A percentile compares a stretch with the other conserved stretches of the same genome.
phyloP scores from a whole-genome alignment of 2,329 filamentous ascomycete genomes.

The Aspergillus quadrilineatus region DNA sequence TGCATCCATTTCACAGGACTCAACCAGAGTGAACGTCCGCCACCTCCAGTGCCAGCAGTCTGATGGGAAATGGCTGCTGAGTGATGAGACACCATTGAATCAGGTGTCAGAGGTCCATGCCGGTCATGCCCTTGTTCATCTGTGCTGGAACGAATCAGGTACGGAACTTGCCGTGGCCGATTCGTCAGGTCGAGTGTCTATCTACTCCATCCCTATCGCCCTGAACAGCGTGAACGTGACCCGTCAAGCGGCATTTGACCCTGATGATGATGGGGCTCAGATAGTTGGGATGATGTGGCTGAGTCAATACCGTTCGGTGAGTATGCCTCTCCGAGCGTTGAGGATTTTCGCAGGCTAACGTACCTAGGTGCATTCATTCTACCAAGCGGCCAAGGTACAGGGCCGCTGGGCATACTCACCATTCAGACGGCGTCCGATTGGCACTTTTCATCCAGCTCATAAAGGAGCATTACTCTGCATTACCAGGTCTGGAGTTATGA shows the following conservation, averaged over 20 bases:
- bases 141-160: constrained; percentile 76
- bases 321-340: constrained; percentile 7
- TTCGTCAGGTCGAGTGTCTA: constrained; percentile 70
- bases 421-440: constrained; percentile 63
- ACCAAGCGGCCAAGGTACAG: constrained; percentile 63
- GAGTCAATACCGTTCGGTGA: constrained; percentile 53
- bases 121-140: constrained; percentile 69
- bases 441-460: constrained; percentile 65
- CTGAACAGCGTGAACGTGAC: constrained; percentile 69
- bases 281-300: constrained; percentile 89
- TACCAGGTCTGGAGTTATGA: constrained; percentile 70
- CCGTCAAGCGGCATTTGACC: constrained; percentile 65
- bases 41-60: constrained; percentile 68
- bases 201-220: constrained; percentile 69
- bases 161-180: constrained; percentile 84
- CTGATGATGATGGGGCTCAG: constrained; percentile 70
- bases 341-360: background rate
- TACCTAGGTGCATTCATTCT: constrained; percentile 42
- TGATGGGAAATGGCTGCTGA: constrained; percentile 73
- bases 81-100: constrained; percentile 65
- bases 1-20: constrained; percentile 73
- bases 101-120: constrained; percentile 62
- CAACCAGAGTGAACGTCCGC: constrained; percentile 67
- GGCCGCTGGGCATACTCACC: constrained; percentile 69
- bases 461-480: constrained; percentile 76